Conservation (phyloP, 192 early-diverging fungal genomes). For the Backusella macrospora region DNA sequence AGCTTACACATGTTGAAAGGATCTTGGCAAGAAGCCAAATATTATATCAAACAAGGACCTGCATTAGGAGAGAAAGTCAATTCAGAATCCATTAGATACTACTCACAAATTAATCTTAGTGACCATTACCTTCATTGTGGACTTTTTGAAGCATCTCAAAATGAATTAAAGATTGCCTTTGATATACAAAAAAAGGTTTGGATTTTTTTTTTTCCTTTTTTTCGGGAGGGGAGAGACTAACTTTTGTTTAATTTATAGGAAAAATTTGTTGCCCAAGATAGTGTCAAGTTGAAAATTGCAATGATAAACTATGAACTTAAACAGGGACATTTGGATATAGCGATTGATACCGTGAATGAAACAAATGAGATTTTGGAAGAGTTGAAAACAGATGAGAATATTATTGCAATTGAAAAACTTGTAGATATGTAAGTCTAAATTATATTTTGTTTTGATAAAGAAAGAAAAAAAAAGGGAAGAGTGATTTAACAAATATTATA, state of each 20-base stretch:
- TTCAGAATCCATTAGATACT: slow-evolving; percentile 41
- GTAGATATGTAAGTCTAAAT: slow-evolving; percentile 29
- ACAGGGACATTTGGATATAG: slow-evolving; percentile 42
- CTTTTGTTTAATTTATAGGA: too few species aligned
- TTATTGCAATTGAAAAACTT: slow-evolving; percentile 53
- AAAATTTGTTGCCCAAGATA: slow-evolving; percentile 14
- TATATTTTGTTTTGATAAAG: neutral
- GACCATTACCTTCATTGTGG: slow-evolving; percentile 57
- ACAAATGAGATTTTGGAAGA: slow-evolving; percentile 53
- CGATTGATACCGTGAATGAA: slow-evolving; percentile 49
- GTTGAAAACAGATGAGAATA: slow-evolving; percentile 56
- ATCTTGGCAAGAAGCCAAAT: slow-evolving; percentile 61
- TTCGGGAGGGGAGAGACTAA: too few species aligned
- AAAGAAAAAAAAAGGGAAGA: neutral
- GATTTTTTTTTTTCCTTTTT: neutral
- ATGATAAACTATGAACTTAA: slow-evolving; percentile 56
- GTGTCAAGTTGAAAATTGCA: slow-evolving; percentile 40
- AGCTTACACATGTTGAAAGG: slow-evolving; percentile 58
- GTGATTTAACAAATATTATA: neutral
- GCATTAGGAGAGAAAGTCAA: slow-evolving; percentile 50
- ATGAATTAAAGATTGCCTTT: slow-evolving; percentile 40
- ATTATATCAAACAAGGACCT: slow-evolving; percentile 61
- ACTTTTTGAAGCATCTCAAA: slow-evolving; percentile 33
- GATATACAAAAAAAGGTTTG: slow-evolving; percentile 27
- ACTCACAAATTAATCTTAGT: slow-evolving; percentile 51